These are phyloP conservation scores for Coemansia sp. DNA, from an alignment of 371 early-diverging fungal species.

Conservation along the genomic window DNA sequence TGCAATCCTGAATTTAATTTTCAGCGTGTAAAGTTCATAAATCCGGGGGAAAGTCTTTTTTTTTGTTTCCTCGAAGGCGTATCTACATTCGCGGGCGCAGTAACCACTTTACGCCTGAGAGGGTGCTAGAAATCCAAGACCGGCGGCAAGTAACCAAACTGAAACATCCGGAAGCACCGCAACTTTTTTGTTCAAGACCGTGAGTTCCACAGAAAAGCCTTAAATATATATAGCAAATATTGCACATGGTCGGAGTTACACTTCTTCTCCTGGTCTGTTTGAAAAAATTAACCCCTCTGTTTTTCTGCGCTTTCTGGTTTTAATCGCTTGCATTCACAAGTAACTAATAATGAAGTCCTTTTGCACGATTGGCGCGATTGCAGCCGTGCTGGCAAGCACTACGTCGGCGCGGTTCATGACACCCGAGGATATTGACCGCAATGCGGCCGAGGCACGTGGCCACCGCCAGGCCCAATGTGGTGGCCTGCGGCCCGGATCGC, in stretches of 20 bases:
- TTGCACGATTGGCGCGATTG: constrained; percentile 33
- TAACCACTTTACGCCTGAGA: too few relatives aligned
- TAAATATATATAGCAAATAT: background rate
- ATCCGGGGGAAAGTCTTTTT: background rate
- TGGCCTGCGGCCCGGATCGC: constrained; percentile 24
- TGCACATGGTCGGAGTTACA: too few relatives aligned
- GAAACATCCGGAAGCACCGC: background rate
- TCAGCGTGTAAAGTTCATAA: constrained; percentile 1
- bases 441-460: constrained; percentile 17
- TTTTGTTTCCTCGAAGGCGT: too few relatives aligned
- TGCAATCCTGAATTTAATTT: background rate
- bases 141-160: too few relatives aligned
- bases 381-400: constrained; percentile 30
- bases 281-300: too few relatives aligned
- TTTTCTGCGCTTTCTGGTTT: background rate
- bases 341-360: constrained; percentile 27
- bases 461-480: constrained; percentile 43
- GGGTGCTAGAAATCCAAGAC: too few relatives aligned
- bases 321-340: background rate
- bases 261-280: too few relatives aligned
- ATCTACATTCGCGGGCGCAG: too few relatives aligned
- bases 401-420: constrained; percentile 14
- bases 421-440: constrained; percentile 24
- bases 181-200: background rate
- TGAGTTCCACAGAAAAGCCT: background rate